These are phyloP conservation scores for Sparassis latifolia DNA, from an alignment of 1,284 basidiomycete genomes.

Conservation along the genomic window DNA sequence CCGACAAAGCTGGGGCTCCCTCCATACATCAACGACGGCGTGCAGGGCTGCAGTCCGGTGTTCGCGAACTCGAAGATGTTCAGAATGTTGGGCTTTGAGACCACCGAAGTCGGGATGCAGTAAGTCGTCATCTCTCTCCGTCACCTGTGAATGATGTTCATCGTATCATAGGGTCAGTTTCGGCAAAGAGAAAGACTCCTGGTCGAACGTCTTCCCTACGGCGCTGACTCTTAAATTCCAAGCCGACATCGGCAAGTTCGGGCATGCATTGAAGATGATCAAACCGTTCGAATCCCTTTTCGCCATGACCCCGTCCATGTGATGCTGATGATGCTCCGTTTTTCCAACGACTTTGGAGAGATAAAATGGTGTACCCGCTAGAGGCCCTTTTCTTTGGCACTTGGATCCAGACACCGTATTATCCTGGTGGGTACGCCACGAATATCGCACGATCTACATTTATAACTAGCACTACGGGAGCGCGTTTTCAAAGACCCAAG, in stretches of 20 bases:
- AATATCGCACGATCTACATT: not conserved
- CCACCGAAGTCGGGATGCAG: conserved; percentile 51
- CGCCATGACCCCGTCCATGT: conserved; percentile 54
- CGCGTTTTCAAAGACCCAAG: conserved; percentile 53
- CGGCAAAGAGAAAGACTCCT: conserved; percentile 56
- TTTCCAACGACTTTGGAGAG: conserved; percentile 53
- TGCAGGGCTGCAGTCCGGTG: conserved; percentile 49
- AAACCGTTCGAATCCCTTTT: conserved; percentile 48
- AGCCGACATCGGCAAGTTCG: conserved; percentile 54
- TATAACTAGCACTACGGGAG: conserved; percentile 24
- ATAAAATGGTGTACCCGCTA: conserved; percentile 47
- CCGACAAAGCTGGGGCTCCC: conserved; percentile 41
- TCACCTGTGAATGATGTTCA: not conserved
- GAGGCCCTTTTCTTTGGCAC: conserved; percentile 56
- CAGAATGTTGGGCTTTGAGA: conserved; percentile 45
- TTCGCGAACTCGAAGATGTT: conserved; percentile 57
- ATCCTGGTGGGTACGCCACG: conserved; percentile 33
- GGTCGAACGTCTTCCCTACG: conserved; percentile 63
- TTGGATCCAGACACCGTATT: conserved; percentile 55
- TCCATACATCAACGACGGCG: conserved; percentile 54
- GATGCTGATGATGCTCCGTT: conserved; percentile 52
- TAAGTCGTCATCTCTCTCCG: conserved; percentile 8
- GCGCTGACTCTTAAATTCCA: conserved; percentile 42
- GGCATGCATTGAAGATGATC: conserved; percentile 45
- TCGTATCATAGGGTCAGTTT: conserved; percentile 40